Percentiles rank a stretch among this genome's conserved stretches.
phyloP scores from a whole-genome alignment of 257 asterid species.

The Euphrasia confusa region DNA sequence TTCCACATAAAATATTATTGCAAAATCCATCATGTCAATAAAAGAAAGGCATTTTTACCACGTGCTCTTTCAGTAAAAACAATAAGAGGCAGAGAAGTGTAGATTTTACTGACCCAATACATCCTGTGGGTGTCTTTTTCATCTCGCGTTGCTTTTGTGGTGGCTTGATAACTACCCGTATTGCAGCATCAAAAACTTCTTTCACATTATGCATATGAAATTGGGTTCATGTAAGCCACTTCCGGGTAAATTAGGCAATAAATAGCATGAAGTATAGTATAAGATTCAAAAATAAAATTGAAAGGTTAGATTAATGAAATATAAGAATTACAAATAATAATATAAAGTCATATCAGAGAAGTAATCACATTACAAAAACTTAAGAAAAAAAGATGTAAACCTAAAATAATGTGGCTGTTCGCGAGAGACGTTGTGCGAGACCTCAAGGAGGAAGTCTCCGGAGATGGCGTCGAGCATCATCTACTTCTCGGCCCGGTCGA shows the following conservation, averaged over 20 bases:
- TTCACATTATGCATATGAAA: conserved; percentile 61
- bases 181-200: conserved; percentile 89
- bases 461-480: not conserved
- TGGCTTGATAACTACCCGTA: conserved; percentile 84
- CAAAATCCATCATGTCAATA: not conserved
- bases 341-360: no score
- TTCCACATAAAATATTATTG: not conserved
- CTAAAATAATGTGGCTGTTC: no score
- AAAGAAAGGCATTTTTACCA: not conserved
- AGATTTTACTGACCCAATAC: conserved; percentile 51
- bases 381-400: no score
- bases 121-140: conserved; percentile 58
- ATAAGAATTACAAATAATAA: no score
- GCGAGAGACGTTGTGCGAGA: not conserved
- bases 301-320: no score
- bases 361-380: no score
- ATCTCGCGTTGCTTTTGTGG: conserved; percentile 79
- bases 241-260: conserved; percentile 3
- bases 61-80: no score
- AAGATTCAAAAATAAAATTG: no score
- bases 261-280: no score
- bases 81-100: no score
- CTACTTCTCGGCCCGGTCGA: not conserved
- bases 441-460: not conserved
- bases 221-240: not conserved